phyloP scores from a whole-genome alignment of 768 basidiomycete genomes.

The Boletus sp. region DNA sequence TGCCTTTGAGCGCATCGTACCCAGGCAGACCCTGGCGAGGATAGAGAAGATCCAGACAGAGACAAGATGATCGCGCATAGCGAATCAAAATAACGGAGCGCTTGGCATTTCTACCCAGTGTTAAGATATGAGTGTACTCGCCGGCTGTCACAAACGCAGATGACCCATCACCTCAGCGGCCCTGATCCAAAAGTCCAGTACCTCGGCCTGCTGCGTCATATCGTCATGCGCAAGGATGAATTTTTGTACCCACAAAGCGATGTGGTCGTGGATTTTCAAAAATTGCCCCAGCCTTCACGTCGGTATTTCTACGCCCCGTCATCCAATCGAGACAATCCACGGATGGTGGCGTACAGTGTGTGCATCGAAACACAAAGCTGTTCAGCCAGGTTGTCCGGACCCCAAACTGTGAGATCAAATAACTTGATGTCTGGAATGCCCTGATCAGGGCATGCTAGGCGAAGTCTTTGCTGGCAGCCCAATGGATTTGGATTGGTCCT shows the following conservation, averaged over 20 bases:
- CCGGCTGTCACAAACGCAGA: neutral
- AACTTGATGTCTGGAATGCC: neutral
- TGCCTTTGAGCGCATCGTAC: conserved; percentile 54
- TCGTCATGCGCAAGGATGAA: conserved; percentile 54
- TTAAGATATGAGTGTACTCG: neutral
- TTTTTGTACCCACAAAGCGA: conserved; percentile 64
- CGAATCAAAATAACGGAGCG: conserved; percentile 62
- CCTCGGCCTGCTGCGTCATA: conserved; percentile 52
- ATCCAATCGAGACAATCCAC: conserved; percentile 70
- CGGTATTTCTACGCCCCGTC: conserved; percentile 35
- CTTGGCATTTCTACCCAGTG: conserved; percentile 53
- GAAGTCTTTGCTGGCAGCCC: conserved; percentile 24
- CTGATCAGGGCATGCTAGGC: neutral
- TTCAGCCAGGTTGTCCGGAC: conserved; percentile 69
- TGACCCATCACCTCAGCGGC: conserved; percentile 62
- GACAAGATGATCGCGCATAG: conserved; percentile 65
- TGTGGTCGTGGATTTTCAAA: conserved; percentile 56
- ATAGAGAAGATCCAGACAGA: conserved; percentile 56
- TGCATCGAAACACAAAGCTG: conserved; percentile 79
- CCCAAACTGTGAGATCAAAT: conserved; percentile 43
- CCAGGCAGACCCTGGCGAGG: conserved; percentile 61
- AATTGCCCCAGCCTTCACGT: conserved; percentile 50
- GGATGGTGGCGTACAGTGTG: conserved; percentile 63
- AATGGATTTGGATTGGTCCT: conserved; percentile 1
- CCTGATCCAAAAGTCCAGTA: conserved; percentile 71